Base-by-base conservation (phyloP, 2,329 filamentous ascomycete genomes). In the Monilinia vaccinii-corymbosi region DNA sequence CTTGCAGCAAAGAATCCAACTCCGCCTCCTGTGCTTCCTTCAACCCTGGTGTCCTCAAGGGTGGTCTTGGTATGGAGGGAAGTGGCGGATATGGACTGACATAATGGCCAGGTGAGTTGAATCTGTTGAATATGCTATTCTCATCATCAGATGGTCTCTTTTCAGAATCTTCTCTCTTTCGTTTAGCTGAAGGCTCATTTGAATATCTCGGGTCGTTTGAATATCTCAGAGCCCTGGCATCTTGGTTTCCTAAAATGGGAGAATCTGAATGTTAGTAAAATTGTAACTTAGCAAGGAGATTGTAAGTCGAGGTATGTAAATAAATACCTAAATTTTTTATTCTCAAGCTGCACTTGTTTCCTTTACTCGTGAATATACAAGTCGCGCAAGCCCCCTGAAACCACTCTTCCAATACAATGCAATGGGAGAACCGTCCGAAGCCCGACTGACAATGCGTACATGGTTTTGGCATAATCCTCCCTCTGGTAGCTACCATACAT, bases 341-440 rank as follows among this genome's bases (percentile, higher is more conserved):
- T 45, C 65, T 61, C 49, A 69, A 53, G 49, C 64, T 68, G 47
- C 68, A 70, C 45, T 66, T 66, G 44, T 67, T 66, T 1, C 66
- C 65, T 45, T 66, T 69, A 13, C 64, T 65, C 10, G 63, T 68
- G 49, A 68, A 69, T 6, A 66, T 63, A 52, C 68, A 70, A 44
- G 64, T 62, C 21, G 63, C 57, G 57, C 67, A 70, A 23, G 66
- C 66, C 38, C 68, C 68, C 32, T 68, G 64, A 60, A 68, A 70
- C 65, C 65, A 70, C 38, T 63, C 45, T 9, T 64, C 62, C 56
- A 69, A 18, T 2, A 63, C 65, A 23, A 69, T 63, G 49, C 68
- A 70, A 10, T 64, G 36, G 18, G 64, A 61, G 40, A 70, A 69
- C 11, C 66, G 58, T 3, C 67, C 67, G 60, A 61, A 65, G 10